These are phyloP conservation scores for Tolypocladium cylindrosporum DNA, from an alignment of 2,329 filamentous ascomycete genomes.

Conservation along the genomic window DNA sequence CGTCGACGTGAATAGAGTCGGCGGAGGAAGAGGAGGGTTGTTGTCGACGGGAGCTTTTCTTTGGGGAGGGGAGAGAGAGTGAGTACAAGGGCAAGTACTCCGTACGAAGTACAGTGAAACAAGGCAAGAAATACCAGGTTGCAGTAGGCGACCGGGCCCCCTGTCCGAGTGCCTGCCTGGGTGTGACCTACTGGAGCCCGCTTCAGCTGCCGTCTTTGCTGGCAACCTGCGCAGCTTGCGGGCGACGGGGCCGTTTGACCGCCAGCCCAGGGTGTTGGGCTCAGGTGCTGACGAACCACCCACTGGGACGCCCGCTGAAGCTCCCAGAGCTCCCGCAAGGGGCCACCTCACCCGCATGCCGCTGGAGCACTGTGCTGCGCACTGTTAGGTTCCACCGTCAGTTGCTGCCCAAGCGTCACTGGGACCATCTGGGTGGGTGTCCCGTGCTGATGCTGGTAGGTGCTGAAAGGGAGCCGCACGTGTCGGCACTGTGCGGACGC, in stretches of 20 bases:
- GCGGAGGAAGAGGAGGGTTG: constrained; percentile 1
- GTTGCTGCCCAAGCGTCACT: neutral
- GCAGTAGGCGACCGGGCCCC: neutral
- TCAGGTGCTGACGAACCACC: neutral
- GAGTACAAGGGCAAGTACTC: neutral
- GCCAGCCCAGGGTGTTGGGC: neutral
- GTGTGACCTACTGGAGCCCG: neutral
- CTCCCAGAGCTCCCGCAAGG: neutral
- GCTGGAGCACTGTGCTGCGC: neutral
- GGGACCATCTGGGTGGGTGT: neutral
- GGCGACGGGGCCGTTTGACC: neutral
- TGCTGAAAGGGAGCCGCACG: neutral
- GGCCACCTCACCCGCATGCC: neutral
- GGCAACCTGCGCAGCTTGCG: neutral
- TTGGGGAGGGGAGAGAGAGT: neutral
- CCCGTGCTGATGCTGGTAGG: neutral
- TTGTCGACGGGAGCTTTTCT: constrained; percentile 9
- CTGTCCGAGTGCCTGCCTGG: neutral
- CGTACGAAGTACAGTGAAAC: neutral
- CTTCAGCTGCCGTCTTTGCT: neutral
- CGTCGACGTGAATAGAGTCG: neutral
- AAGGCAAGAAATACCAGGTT: neutral
- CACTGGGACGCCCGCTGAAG: neutral
- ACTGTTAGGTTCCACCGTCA: neutral
- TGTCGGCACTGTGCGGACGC: neutral